Conservation (phyloP, 352 stramenopile species). For the Phytophthora tubulina region DNA sequence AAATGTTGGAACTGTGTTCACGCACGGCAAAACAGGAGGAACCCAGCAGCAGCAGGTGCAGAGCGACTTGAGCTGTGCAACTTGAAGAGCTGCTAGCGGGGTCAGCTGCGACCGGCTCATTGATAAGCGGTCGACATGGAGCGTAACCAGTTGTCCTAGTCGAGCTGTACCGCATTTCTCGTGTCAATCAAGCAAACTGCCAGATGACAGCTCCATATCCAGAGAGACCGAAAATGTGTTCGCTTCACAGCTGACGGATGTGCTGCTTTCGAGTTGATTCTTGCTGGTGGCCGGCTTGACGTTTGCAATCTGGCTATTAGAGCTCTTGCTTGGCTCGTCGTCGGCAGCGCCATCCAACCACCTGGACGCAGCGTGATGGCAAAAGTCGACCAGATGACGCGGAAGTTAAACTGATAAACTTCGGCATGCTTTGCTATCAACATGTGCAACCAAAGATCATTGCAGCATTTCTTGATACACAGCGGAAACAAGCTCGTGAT, state of each 20-base stretch:
- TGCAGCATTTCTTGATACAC: conserved; percentile 11
- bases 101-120: conserved; percentile 11
- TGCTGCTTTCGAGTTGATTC: conserved; percentile 11
- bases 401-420: conserved; percentile 23
- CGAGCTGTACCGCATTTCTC: neutral
- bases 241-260: conserved; percentile 27
- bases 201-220: conserved; percentile 4
- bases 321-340: conserved; percentile 19
- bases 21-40: neutral
- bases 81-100: conserved; percentile 12
- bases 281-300: conserved; percentile 4
- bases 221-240: conserved; percentile 19
- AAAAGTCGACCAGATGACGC: conserved; percentile 31
- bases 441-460: conserved; percentile 29
- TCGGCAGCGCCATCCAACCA: conserved; percentile 17
- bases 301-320: conserved; percentile 10
- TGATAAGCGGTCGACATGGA: conserved; percentile 19
- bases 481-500: conserved; percentile 10
- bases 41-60: neutral
- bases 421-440: conserved; percentile 16
- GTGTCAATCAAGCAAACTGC: conserved; percentile 6
- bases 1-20: neutral
- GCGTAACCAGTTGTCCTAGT: conserved; percentile 6
- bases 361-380: conserved; percentile 29
- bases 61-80: conserved; percentile 3